Evolutionary conservation across 1,139 yeast species (phyloP), one percentile per base, ranked within the genome.

Genomic region (Eremothecium gossypii): DNA sequence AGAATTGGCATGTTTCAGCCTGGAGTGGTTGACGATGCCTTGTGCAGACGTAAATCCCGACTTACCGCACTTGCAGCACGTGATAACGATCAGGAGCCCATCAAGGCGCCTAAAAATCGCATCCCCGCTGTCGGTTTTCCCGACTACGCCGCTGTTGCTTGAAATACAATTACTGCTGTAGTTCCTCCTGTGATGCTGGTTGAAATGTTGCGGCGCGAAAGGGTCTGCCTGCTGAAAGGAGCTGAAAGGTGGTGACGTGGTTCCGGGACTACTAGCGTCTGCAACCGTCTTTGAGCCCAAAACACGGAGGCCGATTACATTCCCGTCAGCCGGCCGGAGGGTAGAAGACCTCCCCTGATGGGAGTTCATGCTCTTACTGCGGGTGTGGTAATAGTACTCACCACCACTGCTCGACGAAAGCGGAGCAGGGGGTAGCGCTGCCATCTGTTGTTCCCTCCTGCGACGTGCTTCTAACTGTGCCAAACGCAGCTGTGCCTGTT

Each of bases 21-120:
- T 66, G 48, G 83, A 74, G 57, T 83, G 94, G 57, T 82, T 83
- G 33, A 83, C 69, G 48, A 83, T 82, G 20, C 93, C 93, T 57
- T 83, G 93, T 0, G 87, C 85, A 10, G 84, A 76, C 7, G 84
- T 77, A 56, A 83, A 83, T 48, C 82, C 83, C 40, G 77, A 72
- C 43, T 91, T 65, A 11, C 69, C 72, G 60, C 94, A 83, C 42
- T 71, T 74, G 0, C 80, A 77, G 57, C 94, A 83, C 7, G 77
- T 77, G 23, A 83, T 67, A 41, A 78, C 69, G 7, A 83, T 87
- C 26, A 81, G 64, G 0, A 81, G 69, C 1, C 91, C 89, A 58
- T 83, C 93, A 4, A 82, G 74, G 45, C 93, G 65, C 44, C 83
- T 69, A 55, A 79, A 80, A 6, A 83, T 69, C 52, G 93, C 82